These are phyloP conservation scores for Sindora glabra DNA, from an alignment of 306 rosid genomes.

Conservation along the genomic window DNA sequence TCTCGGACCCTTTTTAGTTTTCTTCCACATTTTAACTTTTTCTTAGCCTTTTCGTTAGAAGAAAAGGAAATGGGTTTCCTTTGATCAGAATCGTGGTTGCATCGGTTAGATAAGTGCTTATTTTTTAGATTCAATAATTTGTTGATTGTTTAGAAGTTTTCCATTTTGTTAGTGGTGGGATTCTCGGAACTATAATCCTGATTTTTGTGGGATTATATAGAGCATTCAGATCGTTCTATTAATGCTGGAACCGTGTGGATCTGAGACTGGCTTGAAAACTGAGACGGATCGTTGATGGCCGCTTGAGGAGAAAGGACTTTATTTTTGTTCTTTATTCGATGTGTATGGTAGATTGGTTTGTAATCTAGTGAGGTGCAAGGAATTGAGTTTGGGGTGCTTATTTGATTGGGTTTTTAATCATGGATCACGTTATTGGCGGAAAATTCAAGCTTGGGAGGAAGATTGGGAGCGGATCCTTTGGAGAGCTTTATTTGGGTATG, in stretches of 20 bases:
- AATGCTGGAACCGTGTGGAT: constrained; percentile 33
- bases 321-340: constrained; percentile 8
- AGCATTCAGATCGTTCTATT: constrained; percentile 29
- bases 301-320: not conserved
- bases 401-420: constrained; percentile 40
- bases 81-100: constrained; percentile 15
- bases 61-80: constrained; percentile 14
- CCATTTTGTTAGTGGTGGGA: not conserved
- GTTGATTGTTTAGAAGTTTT: constrained; percentile 3
- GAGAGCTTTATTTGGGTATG: constrained; percentile 91
- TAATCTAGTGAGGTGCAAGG: constrained; percentile 20
- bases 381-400: constrained; percentile 13
- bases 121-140: constrained; percentile 20
- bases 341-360: constrained; percentile 24
- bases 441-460: constrained; percentile 94
- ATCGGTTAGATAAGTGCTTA: constrained; percentile 17
- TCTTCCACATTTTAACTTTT: not conserved
- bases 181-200: constrained; percentile 5
- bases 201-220: constrained; percentile 12
- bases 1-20: not conserved
- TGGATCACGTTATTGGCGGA: constrained; percentile 91
- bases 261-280: constrained; percentile 35
- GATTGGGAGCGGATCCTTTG: constrained; percentile 96
- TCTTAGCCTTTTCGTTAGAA: not conserved
- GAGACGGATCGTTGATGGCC: constrained; percentile 17